Conservation (phyloP, 352 stramenopile species). For the Globisporangium splendens region DNA sequence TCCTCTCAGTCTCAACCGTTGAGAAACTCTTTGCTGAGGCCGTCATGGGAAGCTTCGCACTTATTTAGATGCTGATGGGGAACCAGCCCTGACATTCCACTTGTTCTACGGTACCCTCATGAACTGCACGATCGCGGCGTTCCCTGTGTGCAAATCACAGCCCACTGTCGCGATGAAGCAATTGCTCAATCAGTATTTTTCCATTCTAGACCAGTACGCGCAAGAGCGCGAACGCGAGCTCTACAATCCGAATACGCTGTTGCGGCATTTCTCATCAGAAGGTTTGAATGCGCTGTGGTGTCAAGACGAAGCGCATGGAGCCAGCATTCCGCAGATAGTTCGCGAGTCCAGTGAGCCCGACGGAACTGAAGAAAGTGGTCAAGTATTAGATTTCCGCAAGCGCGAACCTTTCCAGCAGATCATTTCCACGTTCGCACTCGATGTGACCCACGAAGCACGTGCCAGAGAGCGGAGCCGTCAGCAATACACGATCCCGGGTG, state of each 20-base stretch:
- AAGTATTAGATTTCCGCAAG: conserved; percentile 21
- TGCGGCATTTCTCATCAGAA: conserved; percentile 13
- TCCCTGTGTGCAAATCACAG: conserved; percentile 12
- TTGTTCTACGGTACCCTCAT: conserved; percentile 53
- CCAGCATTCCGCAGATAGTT: too few relatives aligned
- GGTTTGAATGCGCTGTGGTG: neutral
- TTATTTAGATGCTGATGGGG: conserved; percentile 45
- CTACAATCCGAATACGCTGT: conserved; percentile 1
- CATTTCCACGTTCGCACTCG: conserved; percentile 26
- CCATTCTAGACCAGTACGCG: neutral
- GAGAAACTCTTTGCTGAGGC: conserved; percentile 55
- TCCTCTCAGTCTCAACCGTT: conserved; percentile 13
- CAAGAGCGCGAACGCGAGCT: neutral
- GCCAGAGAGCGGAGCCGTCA: conserved; percentile 17
- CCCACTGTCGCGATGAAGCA: conserved; percentile 9
- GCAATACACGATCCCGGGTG: conserved; percentile 27
- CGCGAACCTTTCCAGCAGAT: conserved; percentile 32
- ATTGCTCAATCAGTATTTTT: conserved; percentile 1
- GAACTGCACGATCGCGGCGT: conserved; percentile 39
- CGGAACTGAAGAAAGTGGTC: neutral
- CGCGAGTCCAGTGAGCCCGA: neutral
- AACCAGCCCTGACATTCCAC: conserved; percentile 49
- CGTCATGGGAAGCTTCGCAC: conserved; percentile 54
- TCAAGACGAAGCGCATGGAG: conserved; percentile 2
- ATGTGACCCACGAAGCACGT: conserved; percentile 20